phyloP scores from a whole-genome alignment of 495 filamentous ascomycete species.

The Cladorrhinum samala region DNA sequence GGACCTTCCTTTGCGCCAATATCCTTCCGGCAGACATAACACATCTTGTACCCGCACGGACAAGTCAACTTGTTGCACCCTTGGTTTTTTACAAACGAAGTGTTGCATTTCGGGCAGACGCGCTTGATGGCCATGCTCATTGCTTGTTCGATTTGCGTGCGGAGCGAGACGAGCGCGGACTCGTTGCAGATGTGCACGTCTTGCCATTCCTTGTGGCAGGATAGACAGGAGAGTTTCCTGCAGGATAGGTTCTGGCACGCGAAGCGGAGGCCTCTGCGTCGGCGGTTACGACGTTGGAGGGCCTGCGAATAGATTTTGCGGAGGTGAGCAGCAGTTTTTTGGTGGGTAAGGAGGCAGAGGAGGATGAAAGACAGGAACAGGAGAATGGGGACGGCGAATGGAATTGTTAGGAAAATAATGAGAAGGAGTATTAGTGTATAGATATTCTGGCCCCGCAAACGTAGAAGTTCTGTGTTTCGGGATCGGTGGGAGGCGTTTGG shows the following conservation, averaged over 20 bases:
- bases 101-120: constrained; percentile 83
- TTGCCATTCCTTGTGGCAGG: constrained; percentile 57
- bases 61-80: constrained; percentile 98
- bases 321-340: constrained; percentile 30
- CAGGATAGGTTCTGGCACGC: constrained; percentile 64
- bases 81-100: constrained; percentile 83
- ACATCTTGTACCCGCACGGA: constrained; percentile 97
- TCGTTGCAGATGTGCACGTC: constrained; percentile 78
- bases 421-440: constrained; percentile 31
- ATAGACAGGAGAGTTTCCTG: constrained; percentile 65
- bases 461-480: no score
- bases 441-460: no score
- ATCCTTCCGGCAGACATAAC: constrained; percentile 75
- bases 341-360: constrained; percentile 33
- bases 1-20: constrained; percentile 50
- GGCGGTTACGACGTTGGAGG: constrained; percentile 53
- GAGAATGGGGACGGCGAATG: constrained; percentile 47
- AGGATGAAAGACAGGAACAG: constrained; percentile 24
- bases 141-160: constrained; percentile 81
- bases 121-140: constrained; percentile 92
- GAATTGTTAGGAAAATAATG: constrained; percentile 41
- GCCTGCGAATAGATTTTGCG: constrained; percentile 44
- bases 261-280: constrained; percentile 65
- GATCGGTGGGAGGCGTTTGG: no score
- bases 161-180: constrained; percentile 72